These are phyloP conservation scores for Dillenia turbinata DNA, from an alignment of 164 flowering plant genomes.

Conservation along the genomic window DNA sequence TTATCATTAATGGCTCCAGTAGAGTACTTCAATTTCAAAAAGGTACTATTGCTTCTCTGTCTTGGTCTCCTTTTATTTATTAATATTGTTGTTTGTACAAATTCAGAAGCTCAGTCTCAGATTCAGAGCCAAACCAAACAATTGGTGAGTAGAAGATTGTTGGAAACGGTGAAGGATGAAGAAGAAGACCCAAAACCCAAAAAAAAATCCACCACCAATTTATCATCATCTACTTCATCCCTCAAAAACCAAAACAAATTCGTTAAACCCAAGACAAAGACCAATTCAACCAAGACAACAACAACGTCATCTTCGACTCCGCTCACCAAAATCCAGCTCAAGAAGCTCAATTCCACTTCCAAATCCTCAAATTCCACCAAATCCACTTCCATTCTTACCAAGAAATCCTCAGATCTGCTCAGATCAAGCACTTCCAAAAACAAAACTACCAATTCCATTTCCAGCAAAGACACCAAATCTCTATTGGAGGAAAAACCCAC, in stretches of 20 bases:
- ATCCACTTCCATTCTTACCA: slow-evolving; percentile 17
- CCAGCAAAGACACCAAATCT: slow-evolving; percentile 16
- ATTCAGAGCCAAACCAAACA: slow-evolving; percentile 8
- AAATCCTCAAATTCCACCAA: slow-evolving; percentile 17
- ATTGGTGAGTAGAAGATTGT: slow-evolving; percentile 8
- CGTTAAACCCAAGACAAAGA: slow-evolving; percentile 19
- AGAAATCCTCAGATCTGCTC: slow-evolving; percentile 50
- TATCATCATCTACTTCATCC: neutral
- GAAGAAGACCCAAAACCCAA: slow-evolving; percentile 16
- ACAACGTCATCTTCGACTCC: slow-evolving; percentile 7
- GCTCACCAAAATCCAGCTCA: slow-evolving; percentile 28
- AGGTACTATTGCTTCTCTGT: slow-evolving; percentile 23
- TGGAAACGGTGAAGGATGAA: slow-evolving; percentile 5
- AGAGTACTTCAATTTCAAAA: slow-evolving; percentile 13
- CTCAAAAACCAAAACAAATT: slow-evolving; percentile 18
- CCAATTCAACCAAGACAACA: slow-evolving; percentile 28
- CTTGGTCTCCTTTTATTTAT: slow-evolving; percentile 14
- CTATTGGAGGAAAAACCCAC: slow-evolving; percentile 9
- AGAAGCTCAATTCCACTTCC: slow-evolving; percentile 56
- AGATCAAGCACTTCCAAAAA: slow-evolving; percentile 38
- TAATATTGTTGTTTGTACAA: no score
- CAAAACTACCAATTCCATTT: slow-evolving; percentile 39
- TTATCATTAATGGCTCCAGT: slow-evolving; percentile 21
- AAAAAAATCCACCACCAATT: slow-evolving; percentile 10
- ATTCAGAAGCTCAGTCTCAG: slow-evolving; percentile 7